phyloP scores from a whole-genome alignment of 2,329 filamentous ascomycete genomes.

The Ilyonectria robusta region DNA sequence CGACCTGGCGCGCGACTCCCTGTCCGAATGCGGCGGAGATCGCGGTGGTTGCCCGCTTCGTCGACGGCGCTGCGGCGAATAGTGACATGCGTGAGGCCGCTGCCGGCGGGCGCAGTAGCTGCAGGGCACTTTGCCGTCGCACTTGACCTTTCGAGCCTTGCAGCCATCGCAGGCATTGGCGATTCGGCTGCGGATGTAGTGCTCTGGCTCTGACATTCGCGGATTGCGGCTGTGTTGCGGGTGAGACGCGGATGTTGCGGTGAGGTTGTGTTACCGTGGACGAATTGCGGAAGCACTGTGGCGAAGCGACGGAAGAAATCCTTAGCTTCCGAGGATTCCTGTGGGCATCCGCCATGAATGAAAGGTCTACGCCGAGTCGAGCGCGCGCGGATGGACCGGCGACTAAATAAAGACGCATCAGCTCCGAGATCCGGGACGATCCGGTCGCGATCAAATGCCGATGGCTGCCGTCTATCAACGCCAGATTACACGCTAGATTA shows the following conservation, averaged over 20 bases:
- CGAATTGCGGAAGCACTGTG: constrained; percentile 37
- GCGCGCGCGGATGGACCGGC: neutral
- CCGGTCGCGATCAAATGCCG: neutral
- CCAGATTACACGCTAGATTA: neutral
- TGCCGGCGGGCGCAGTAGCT: constrained; percentile 63
- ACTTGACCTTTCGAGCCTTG: constrained; percentile 70
- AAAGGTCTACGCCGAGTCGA: neutral
- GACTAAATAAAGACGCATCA: neutral
- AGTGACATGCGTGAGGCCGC: constrained; percentile 61
- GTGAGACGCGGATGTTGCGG: constrained; percentile 20
- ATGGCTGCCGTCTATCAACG: neutral
- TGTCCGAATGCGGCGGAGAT: constrained; percentile 40
- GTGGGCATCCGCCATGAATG: neutral
- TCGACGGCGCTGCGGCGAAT: constrained; percentile 61
- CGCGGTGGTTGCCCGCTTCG: constrained; percentile 44
- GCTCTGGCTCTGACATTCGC: constrained; percentile 41
- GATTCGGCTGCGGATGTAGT: constrained; percentile 60
- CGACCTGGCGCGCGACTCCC: constrained; percentile 34
- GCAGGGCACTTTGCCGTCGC: constrained; percentile 68
- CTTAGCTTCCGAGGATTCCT: neutral
- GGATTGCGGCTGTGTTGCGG: no score
- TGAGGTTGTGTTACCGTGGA: constrained; percentile 28
- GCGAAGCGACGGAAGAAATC: constrained; percentile 5
- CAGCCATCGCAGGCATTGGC: constrained; percentile 69
- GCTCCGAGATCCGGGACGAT: neutral